Conservation (phyloP, 78 protist species). For the Dictyostelium discoideum region dicty_2.7 NC_007090.3:4167001-4167500, state of each 20-base stretch:
- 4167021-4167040: slow-evolving; percentile 88
- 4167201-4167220: slow-evolving; percentile 55
- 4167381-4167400: slow-evolving; percentile 61
- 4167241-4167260: slow-evolving; percentile 86
- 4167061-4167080: background rate
- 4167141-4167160: slow-evolving; percentile 83
- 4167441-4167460: slow-evolving; percentile 66
- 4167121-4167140: slow-evolving; percentile 28
- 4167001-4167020: slow-evolving; percentile 54
- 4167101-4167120: slow-evolving; percentile 37
- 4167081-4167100: slow-evolving; percentile 40
- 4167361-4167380: slow-evolving; percentile 72
- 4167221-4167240: slow-evolving; percentile 72
- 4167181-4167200: slow-evolving; percentile 52
- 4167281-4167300: slow-evolving; percentile 4
- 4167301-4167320: background rate
- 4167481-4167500: slow-evolving; percentile 90
- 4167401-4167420: slow-evolving; percentile 77
- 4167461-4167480: slow-evolving; percentile 39
- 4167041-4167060: slow-evolving; percentile 46
- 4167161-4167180: slow-evolving; percentile 83
- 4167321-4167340: background rate
- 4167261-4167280: slow-evolving; percentile 85
- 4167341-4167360: slow-evolving; percentile 67
- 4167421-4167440: slow-evolving; percentile 85